Evolutionary conservation across 495 filamentous ascomycete genomes (phyloP).

Genomic region (Lasiosphaeriaceae sp.): DNA sequence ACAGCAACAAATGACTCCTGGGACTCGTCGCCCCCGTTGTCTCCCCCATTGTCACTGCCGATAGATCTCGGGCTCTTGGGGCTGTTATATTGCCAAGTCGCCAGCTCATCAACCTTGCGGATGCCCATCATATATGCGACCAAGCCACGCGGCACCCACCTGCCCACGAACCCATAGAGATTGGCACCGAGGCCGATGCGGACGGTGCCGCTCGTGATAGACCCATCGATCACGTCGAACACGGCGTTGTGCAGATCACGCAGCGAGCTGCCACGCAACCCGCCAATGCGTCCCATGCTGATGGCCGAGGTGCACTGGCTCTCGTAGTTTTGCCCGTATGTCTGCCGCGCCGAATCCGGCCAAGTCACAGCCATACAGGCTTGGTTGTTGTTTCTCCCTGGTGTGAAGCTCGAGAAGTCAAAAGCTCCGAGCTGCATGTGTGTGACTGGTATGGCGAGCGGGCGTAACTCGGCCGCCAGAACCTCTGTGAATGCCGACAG

Average conservation of each 20-base stretch:
- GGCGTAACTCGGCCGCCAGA: conserved; percentile 69
- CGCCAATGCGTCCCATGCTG: conserved; percentile 39
- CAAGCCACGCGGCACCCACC: conserved; percentile 71
- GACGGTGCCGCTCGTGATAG: conserved; percentile 47
- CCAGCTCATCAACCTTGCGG: conserved; percentile 47
- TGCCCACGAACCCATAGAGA: conserved; percentile 81
- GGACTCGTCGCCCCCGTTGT: neutral
- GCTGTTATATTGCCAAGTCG: conserved; percentile 32
- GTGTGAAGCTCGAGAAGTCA: conserved; percentile 54
- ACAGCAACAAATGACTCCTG: conserved; percentile 27
- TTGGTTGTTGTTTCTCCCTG: conserved; percentile 32
- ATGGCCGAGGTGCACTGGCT: conserved; percentile 45
- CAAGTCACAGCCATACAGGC: conserved; percentile 51
- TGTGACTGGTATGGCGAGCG: conserved; percentile 68
- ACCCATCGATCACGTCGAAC: conserved; percentile 71
- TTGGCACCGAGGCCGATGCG: conserved; percentile 77
- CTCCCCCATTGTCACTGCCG: conserved; percentile 21
- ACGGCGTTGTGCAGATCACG: conserved; percentile 78
- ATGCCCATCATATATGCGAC: conserved; percentile 90
- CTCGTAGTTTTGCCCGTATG: conserved; percentile 56
- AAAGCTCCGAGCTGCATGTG: conserved; percentile 87
- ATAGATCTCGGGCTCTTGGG: conserved; percentile 14
- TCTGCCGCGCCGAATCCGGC: conserved; percentile 50
- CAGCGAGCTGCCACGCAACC: conserved; percentile 60
- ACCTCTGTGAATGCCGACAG: conserved; percentile 75